Conservation (phyloP, 2,329 filamentous ascomycete genomes). For the Diaporthe australafricana region DNA sequence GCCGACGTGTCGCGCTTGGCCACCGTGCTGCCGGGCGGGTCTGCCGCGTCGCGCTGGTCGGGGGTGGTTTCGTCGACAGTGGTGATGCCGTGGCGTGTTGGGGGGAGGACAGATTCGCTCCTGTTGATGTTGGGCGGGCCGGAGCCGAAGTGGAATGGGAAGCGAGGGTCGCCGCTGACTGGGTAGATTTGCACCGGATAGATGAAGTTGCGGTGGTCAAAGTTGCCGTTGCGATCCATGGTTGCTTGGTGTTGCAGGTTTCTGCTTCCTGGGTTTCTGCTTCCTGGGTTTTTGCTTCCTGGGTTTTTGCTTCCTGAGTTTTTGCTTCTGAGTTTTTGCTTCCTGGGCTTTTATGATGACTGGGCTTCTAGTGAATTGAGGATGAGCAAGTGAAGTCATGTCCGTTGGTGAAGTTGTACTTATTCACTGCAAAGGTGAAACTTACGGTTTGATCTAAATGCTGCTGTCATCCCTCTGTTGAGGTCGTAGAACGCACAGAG, state of each 20-base stretch:
- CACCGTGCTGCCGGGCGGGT: not conserved
- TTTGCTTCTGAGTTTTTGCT: no score
- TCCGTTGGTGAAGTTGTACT: not conserved
- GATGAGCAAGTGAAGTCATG: not conserved
- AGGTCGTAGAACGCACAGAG: not conserved
- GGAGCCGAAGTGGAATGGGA: slow-evolving; percentile 14
- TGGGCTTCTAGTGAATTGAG: not conserved
- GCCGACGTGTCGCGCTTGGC: not conserved
- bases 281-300: not conserved
- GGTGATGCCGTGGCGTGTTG: not conserved
- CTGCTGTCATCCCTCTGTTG: not conserved
- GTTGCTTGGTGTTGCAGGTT: no score
- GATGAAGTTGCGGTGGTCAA: slow-evolving; percentile 26
- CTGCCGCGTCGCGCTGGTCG: not conserved
- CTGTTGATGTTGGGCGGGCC: not conserved
- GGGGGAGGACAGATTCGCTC: not conserved
- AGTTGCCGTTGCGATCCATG: slow-evolving; percentile 27
- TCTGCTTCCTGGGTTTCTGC: not conserved
- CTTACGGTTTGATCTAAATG: not conserved
- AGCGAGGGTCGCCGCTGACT: slow-evolving; percentile 17
- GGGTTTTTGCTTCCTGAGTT: not conserved
- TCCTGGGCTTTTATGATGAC: not conserved
- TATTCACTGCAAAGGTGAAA: not conserved
- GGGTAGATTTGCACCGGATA: slow-evolving; percentile 25
- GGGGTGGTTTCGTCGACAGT: not conserved